phyloP scores from a whole-genome alignment of 1,284 basidiomycete species.

The Apiotrichum sp. region DNA sequence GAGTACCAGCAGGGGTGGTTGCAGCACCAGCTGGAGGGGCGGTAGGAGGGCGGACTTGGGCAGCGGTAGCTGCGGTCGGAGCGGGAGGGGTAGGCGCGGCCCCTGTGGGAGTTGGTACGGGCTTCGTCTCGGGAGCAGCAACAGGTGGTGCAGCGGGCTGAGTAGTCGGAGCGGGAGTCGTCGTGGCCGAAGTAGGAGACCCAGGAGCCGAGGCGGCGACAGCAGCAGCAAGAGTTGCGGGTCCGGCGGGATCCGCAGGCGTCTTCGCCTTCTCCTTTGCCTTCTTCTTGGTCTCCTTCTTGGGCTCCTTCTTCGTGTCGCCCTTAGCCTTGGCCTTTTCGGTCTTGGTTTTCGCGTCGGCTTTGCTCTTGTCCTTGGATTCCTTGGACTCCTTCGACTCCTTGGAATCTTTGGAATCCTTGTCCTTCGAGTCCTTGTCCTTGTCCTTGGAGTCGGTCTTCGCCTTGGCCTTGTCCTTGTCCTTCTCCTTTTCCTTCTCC shows the following conservation, averaged over 20 bases:
- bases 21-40: background rate
- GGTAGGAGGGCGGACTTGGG: no score
- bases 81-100: constrained; percentile 9
- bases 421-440: background rate
- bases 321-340: no score
- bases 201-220: background rate
- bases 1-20: constrained; percentile 3
- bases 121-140: constrained; percentile 2
- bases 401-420: background rate
- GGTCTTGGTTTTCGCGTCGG: no score
- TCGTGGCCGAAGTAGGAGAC: background rate
- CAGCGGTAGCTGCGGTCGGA: background rate
- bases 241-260: background rate
- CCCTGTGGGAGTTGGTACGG: constrained; percentile 5
- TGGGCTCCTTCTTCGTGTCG: no score
- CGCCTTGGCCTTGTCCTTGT: background rate
- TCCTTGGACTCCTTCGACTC: constrained; percentile 12
- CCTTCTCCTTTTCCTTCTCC: background rate
- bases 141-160: background rate
- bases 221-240: background rate
- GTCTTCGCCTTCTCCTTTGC: no score
- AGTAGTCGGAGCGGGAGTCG: background rate
- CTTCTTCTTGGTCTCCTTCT: no score
- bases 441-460: background rate
- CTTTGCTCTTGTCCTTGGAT: background rate